Conservation (phyloP, 2,329 filamentous ascomycete genomes). For the Reticulascus tulasneorum region DNA sequence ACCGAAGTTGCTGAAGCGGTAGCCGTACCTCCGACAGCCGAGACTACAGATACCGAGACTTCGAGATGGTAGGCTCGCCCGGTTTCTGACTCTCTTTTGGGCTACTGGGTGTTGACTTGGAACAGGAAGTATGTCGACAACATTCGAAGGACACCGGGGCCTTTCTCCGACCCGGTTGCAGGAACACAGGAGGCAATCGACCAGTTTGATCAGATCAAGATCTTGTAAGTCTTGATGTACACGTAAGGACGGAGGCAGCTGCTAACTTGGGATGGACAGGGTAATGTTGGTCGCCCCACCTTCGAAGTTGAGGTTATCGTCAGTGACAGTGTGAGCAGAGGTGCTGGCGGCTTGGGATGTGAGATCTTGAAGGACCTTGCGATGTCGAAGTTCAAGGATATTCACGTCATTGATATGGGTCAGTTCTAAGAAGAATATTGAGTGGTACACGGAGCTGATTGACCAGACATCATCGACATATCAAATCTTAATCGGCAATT, state of each 20-base stretch:
- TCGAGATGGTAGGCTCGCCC: too few relatives aligned
- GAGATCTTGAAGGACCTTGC: constrained; percentile 96
- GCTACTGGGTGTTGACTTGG: constrained; percentile 1
- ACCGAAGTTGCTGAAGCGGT: not conserved
- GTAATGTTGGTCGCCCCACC: constrained; percentile 42
- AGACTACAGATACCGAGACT: too few relatives aligned
- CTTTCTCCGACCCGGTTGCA: constrained; percentile 69
- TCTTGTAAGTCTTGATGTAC: constrained; percentile 57
- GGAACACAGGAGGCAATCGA: constrained; percentile 49
- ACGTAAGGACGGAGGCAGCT: not conserved
- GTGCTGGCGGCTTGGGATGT: constrained; percentile 89
- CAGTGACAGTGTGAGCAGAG: constrained; percentile 48
- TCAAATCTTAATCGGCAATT: constrained; percentile 98
- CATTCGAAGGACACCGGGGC: constrained; percentile 71
- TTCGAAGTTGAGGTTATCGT: constrained; percentile 8
- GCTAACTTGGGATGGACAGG: constrained; percentile 28
- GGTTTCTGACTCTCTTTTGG: too few relatives aligned
- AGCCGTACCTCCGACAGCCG: too few relatives aligned
- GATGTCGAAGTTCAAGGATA: constrained; percentile 91
- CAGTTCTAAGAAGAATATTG: constrained; percentile 21
- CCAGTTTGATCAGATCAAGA: constrained; percentile 65
- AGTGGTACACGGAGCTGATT: constrained; percentile 5
- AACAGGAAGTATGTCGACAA: constrained; percentile 78
- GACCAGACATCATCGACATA: constrained; percentile 89
- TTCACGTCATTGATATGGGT: constrained; percentile 99